Conservation (phyloP, 140 eudicot species). For the Erigeron philadelphicus region DNA sequence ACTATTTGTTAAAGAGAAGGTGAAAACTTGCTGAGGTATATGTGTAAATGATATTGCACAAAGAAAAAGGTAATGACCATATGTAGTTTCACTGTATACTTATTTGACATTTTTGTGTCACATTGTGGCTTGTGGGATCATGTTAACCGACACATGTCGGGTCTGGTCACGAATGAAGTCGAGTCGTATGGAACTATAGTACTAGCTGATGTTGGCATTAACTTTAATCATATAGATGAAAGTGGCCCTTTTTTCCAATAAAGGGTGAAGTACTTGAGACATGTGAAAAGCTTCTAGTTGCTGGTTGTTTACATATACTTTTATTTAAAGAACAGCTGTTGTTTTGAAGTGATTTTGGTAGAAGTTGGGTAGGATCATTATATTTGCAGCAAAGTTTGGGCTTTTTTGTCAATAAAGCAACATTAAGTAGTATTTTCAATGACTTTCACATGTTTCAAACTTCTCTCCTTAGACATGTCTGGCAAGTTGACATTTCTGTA, state of each 20-base stretch:
- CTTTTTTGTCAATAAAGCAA: slow-evolving; percentile 22
- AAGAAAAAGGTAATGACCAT: slow-evolving; percentile 14
- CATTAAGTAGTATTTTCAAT: not conserved
- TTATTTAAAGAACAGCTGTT: slow-evolving; percentile 20
- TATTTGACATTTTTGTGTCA: slow-evolving; percentile 20
- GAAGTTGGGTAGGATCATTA: slow-evolving; percentile 32
- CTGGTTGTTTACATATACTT: not conserved
- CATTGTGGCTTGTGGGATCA: slow-evolving; percentile 27
- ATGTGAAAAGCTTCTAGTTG: slow-evolving; percentile 23
- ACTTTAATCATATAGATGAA: not conserved
- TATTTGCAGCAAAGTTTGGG: slow-evolving; percentile 29
- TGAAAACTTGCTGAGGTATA: not conserved
- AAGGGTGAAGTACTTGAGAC: slow-evolving; percentile 16
- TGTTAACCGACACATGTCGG: slow-evolving; percentile 9
- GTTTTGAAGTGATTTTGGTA: slow-evolving; percentile 21
- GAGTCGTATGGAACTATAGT: not conserved
- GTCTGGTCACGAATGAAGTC: not conserved
- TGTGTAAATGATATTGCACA: not conserved
- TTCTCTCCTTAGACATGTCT: not conserved
- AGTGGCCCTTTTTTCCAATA: slow-evolving; percentile 3
- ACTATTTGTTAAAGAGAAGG: not conserved
- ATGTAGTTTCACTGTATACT: slow-evolving; percentile 3
- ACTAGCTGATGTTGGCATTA: not conserved
- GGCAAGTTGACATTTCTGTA: not conserved
- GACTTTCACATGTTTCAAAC: not conserved